These are phyloP conservation scores for Mycena crocata DNA, from an alignment of 768 basidiomycete species.

Conservation along the genomic window DNA sequence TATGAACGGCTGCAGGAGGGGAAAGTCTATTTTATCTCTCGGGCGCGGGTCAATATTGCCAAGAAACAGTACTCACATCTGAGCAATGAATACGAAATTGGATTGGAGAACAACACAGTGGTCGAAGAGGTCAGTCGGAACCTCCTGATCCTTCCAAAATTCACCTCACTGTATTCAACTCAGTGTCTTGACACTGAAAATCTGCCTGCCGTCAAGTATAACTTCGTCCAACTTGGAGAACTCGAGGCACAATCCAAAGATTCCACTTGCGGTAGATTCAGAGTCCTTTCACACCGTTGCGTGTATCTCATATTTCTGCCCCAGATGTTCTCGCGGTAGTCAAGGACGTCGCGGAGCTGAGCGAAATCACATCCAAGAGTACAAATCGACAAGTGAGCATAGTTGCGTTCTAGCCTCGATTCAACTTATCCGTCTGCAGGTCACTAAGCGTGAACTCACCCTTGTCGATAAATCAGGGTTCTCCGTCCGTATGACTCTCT, in stretches of 20 bases:
- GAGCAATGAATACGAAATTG: conserved; percentile 92
- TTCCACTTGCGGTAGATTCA: conserved; percentile 80
- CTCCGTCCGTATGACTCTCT: conserved; percentile 87
- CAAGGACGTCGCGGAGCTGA: conserved; percentile 77
- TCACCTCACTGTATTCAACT: too few species aligned
- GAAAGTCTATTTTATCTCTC: conserved; percentile 92
- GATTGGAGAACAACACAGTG: conserved; percentile 85
- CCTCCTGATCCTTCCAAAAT: too few species aligned
- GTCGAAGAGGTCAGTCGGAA: too few species aligned
- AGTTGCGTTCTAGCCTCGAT: too few species aligned
- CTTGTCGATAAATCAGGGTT: conserved; percentile 87
- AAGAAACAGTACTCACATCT: conserved; percentile 97
- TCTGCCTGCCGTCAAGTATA: conserved; percentile 87
- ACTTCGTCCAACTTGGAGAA: conserved; percentile 74
- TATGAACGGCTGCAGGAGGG: conserved; percentile 90
- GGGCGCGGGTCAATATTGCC: conserved; percentile 92
- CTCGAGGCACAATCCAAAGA: conserved; percentile 81
- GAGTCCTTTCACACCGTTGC: conserved; percentile 16
- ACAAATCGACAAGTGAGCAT: conserved; percentile 77
- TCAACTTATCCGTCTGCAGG: too few species aligned
- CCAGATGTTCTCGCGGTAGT: conserved; percentile 91
- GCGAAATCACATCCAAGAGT: conserved; percentile 81
- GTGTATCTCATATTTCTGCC: conserved; percentile 24
- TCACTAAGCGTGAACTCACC: conserved; percentile 89
- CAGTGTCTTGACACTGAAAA: conserved; percentile 84